Evolutionary conservation across 345 rosid genomes (phyloP), one percentile per base, ranked within the genome.

Genomic region (Melastoma malabathricum): DNA sequence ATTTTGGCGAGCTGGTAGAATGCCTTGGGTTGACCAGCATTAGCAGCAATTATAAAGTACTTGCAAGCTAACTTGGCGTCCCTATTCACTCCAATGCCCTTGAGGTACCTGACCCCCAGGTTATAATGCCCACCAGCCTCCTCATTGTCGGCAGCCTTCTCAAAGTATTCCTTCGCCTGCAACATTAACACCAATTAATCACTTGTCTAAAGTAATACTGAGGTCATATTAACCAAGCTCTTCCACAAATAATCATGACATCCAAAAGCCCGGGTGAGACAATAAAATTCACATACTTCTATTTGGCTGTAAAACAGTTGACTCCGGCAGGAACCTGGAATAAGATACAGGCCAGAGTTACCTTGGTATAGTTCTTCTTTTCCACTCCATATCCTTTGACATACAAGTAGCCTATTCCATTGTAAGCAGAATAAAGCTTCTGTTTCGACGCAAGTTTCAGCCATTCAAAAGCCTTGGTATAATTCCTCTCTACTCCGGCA

Each of bases 311-410:
- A 7, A 34, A 7, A 34, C 41, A 34, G 10, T 12, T 2, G 41
- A 34, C 10, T 1, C 41, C 2, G 41, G 41, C 12, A 34, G 41
- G 41, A 34, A 34, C 12, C 12, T 34, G 41, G 9, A 43, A 22
- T 38, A 18, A 51, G 3, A 44, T 2, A 38, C 15, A 48, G 58
- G 51, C 13, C 10, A 72, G 38, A 51, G 68, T 60, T 72, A 85
- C 99, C 71, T 81, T 88, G 34, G 94, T 85, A 54, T 75, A 88
- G 67, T 93, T 93, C 70, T 87, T 89, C 77, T 90, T 72, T 31
- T 85, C 97, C 56, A 93, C 97, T 54, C 97, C 99, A 58, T 88
- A 85, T 6, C 99, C 99, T 65, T 93, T 93, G 55, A 85, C 95
- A 74, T 93, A 80, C 58, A 93, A 66, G 72, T 88, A 93, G 12